Conservation (phyloP, 306 rosid species). For the Morella rubra region DNA sequence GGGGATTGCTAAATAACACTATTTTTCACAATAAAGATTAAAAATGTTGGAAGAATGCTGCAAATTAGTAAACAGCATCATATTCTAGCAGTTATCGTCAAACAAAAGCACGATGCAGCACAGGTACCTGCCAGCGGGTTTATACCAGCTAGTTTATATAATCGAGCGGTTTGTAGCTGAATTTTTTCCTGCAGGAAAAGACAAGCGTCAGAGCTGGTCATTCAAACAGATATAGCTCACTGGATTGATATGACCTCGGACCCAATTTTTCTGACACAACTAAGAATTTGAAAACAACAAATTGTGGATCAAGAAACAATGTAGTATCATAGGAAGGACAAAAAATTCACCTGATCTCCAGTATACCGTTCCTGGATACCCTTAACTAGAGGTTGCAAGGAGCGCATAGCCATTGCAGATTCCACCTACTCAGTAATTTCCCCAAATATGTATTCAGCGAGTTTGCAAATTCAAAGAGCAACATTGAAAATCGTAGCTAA, state of each 20-base stretch:
- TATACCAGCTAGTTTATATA: constrained; percentile 86
- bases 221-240: constrained; percentile 6
- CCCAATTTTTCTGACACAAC: too few species aligned
- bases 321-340: constrained; percentile 4
- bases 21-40: neutral
- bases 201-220: constrained; percentile 26
- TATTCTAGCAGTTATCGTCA: neutral
- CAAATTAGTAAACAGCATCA: neutral
- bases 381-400: constrained; percentile 89
- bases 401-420: constrained; percentile 85
- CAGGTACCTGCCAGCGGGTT: constrained; percentile 92
- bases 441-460: neutral
- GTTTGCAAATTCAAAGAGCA: constrained; percentile 1
- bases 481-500: neutral
- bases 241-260: too few species aligned
- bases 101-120: constrained; percentile 16
- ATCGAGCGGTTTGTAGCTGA: constrained; percentile 86
- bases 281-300: neutral
- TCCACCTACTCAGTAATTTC: constrained; percentile 66
- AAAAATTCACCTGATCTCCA: constrained; percentile 75
- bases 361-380: constrained; percentile 85
- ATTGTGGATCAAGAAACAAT: neutral
- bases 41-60: neutral
- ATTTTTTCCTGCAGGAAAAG: constrained; percentile 76
- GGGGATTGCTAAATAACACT: neutral